Conservation (phyloP, 306 rosid species). For the Ormosia semicastrata region DNA sequence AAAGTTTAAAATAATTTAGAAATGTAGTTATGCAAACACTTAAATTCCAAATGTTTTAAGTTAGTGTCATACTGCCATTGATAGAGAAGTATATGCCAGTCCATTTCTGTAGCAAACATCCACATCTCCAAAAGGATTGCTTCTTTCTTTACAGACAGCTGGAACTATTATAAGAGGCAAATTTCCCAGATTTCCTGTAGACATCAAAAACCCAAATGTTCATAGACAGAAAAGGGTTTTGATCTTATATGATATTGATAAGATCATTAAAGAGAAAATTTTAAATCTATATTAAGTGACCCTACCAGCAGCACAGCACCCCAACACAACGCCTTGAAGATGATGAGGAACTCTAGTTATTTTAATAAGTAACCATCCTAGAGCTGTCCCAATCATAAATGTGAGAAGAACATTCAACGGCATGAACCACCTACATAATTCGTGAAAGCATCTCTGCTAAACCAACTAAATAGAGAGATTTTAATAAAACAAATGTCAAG, state of each 20-base stretch:
- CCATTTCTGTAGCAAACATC: conserved; percentile 38
- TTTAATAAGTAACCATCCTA: conserved; percentile 45
- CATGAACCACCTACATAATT: conserved; percentile 51
- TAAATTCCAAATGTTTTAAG: neutral
- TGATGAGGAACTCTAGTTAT: conserved; percentile 43
- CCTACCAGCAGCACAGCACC: conserved; percentile 46
- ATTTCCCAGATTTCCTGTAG: conserved; percentile 43
- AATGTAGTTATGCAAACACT: neutral
- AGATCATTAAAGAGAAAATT: neutral
- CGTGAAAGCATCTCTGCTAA: neutral
- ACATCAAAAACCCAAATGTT: neutral
- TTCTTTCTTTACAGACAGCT: conserved; percentile 36
- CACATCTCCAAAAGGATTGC: conserved; percentile 38
- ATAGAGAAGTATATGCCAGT: conserved; percentile 44
- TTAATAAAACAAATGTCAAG: neutral
- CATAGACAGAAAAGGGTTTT: neutral
- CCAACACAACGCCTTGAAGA: conserved; percentile 48
- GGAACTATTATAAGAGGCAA: conserved; percentile 38
- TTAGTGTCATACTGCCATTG: conserved; percentile 43
- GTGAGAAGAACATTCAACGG: conserved; percentile 46
- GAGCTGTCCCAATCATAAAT: conserved; percentile 40
- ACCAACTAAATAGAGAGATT: neutral
- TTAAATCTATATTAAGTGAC: neutral
- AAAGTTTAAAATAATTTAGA: neutral
- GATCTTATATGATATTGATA: neutral